A percentile compares a stretch with the other conserved stretches of the same genome.
These are phyloP conservation scores for Ceratobasidium sp. DNA, from an alignment of 1,284 basidiomycete genomes.

Conservation along the genomic window DNA sequence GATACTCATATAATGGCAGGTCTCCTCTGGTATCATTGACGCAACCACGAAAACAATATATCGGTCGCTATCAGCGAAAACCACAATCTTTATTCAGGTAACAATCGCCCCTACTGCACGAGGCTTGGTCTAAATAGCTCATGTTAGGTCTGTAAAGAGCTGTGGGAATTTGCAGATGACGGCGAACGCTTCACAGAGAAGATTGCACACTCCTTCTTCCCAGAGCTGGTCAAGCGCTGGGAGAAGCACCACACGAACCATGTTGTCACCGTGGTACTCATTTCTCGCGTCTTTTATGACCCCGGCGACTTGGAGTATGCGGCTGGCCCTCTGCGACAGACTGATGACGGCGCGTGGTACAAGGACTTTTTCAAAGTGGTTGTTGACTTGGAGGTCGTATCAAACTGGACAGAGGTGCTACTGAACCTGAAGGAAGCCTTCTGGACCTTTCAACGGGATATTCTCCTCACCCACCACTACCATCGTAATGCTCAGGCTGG, in stretches of 20 bases:
- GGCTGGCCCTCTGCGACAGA: slow-evolving; percentile 72
- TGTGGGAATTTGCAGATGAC: slow-evolving; percentile 97
- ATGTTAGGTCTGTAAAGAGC: slow-evolving; percentile 77
- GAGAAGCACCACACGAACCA: slow-evolving; percentile 86
- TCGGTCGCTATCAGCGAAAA: slow-evolving; percentile 88
- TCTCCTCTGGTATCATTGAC: slow-evolving; percentile 82
- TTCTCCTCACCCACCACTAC: slow-evolving; percentile 84
- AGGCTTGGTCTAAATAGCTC: neutral
- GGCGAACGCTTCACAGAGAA: slow-evolving; percentile 97
- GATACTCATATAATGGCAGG: slow-evolving; percentile 55
- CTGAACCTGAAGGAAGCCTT: slow-evolving; percentile 87
- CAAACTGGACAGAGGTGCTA: slow-evolving; percentile 87
- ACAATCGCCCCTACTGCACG: neutral
- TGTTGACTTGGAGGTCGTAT: slow-evolving; percentile 86
- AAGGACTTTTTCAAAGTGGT: slow-evolving; percentile 97
- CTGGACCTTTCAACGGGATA: slow-evolving; percentile 86
- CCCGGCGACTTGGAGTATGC: slow-evolving; percentile 79
- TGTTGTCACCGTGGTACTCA: slow-evolving; percentile 91
- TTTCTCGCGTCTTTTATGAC: slow-evolving; percentile 93
- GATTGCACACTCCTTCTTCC: slow-evolving; percentile 90
- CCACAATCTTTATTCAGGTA: slow-evolving; percentile 88
- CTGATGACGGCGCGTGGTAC: slow-evolving; percentile 80
- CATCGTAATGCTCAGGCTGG: slow-evolving; percentile 60
- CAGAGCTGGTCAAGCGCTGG: slow-evolving; percentile 84
- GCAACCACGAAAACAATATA: slow-evolving; percentile 87